Conservation (phyloP, 805 yeast species). For the Jamesozyma spencerorum region DNA sequence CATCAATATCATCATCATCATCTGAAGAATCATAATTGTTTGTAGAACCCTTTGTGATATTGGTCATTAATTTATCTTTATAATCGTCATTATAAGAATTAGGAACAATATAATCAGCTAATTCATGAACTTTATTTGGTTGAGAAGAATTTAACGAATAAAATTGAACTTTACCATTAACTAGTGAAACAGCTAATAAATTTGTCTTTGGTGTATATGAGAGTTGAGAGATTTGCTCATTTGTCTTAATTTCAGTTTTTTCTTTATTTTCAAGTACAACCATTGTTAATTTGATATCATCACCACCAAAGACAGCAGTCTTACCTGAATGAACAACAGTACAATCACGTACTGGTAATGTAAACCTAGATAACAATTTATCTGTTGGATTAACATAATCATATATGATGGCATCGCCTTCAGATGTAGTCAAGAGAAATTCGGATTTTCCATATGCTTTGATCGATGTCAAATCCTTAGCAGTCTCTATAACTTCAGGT, state of each 20-base stretch:
- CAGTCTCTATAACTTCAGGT: constrained; percentile 49
- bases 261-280: constrained; percentile 32
- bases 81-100: constrained; percentile 19
- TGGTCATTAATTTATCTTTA: constrained; percentile 19
- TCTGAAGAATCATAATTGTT: constrained; percentile 37
- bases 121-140: constrained; percentile 42
- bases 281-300: constrained; percentile 47
- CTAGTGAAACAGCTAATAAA: constrained; percentile 45
- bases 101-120: constrained; percentile 33
- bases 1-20: constrained; percentile 27
- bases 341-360: constrained; percentile 36
- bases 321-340: constrained; percentile 53
- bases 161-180: constrained; percentile 50
- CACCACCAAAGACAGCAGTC: constrained; percentile 55
- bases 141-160: constrained; percentile 43
- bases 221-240: constrained; percentile 49
- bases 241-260: constrained; percentile 30
- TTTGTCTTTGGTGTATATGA: constrained; percentile 52
- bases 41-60: constrained; percentile 13
- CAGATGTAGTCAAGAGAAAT: constrained; percentile 18
- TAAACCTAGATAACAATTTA: constrained; percentile 34
- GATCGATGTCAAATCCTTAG: constrained; percentile 37
- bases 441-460: constrained; percentile 9
- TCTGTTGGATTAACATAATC: constrained; percentile 21
- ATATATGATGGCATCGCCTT: constrained; percentile 22